Base-by-base conservation (phyloP, 2,329 filamentous ascomycete genomes). In the Diaporthe sp. region DNA sequence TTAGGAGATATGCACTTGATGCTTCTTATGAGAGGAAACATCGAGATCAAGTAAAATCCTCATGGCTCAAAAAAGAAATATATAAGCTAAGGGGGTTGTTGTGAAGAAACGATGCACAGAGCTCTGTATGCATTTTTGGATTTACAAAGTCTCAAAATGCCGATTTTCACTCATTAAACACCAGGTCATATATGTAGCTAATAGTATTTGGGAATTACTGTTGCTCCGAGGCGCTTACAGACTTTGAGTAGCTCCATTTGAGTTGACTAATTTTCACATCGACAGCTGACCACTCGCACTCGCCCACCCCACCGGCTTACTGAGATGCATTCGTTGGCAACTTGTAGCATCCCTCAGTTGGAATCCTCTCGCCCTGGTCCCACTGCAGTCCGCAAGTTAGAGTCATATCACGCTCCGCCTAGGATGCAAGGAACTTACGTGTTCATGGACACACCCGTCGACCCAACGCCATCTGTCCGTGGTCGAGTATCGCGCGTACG, bases 401-500 rank as follows among this genome's bases (percentile, higher is more conserved):
- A 51, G 22, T 68, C 22, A 12, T 25, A 28, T 13, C 47, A 51
- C 20, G 22, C 44, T 20, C 22, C 22, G 12, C 7, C 12, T 12
- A 39, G 9, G 22, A 25, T 37, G 22, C 10, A 25, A 53, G 31
- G 12, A 25, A 81, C 83, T 44, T 80, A 85, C 84, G 71, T 85
- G 84, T 77, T 85, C 84, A 63, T 85, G 83, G 53, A 85, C 84
- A 58, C 84, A 85, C 2, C 84, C 84, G 61, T 80, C 83, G 47
- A 85, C 79, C 84, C 84, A 85, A n/a, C 79, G 80, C 84, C 84
- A 85, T 68, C 84, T 75, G 76, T 85, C 84, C 3, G 80, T 82
- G 2, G 80, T 82, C 42, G 82, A 82, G 78, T 85, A 85, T 75
- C 77, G 79, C 3, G 84, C 84, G 63, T 85, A 85, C 65, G 83